Base-by-base conservation (phyloP, 345 rosid species). In the Linum usitatissimum region DNA sequence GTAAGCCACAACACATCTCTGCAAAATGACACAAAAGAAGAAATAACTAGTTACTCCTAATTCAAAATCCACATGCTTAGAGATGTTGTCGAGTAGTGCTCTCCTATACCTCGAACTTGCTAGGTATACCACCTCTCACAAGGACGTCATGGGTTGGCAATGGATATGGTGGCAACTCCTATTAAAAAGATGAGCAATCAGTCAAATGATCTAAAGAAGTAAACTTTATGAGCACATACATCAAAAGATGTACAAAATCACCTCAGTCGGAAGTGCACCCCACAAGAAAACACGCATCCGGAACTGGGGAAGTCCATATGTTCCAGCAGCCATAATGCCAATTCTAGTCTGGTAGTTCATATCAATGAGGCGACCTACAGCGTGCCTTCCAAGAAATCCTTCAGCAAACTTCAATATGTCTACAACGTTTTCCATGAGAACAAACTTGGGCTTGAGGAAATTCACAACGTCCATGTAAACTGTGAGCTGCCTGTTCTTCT, bases 251-350 rank as follows among this genome's bases (percentile, higher is more conserved):
- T n/a, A n/a, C n/a, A 1, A 15, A 14, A 4, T 49, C 20, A 56
- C 21, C 49, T 34, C 73, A 3, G 60, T 65, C 14, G 87, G 70
- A 20, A 21, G 75, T 30, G 87, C 91, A 18, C 97, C 97, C 93
- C 97, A 87, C 3, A 87, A 66, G 62, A 91, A 91, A 40, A 77
- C 79, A 14, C 96, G 73, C 85, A 83, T 80, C 0, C 94, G 80
- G 61, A 83, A 91, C 64, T 88, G 94, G 20, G 96, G 87, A 68
- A 91, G 89, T 0, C 97, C 96, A 66, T 88, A 91, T 14, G 93
- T 79, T 6, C 96, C 96, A 3, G 96, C 96, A 3, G 86, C 91
- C 91, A 91, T 75, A 83, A 91, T 77, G 12, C 97, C 97, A 68
- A 86, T 49, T 9, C 90, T 79, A 0, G 80, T 64, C 69, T 91